These are phyloP conservation scores for Cryptococcus amylolentus DNA, from an alignment of 1,284 basidiomycete species.

Conservation along the genomic window DNA sequence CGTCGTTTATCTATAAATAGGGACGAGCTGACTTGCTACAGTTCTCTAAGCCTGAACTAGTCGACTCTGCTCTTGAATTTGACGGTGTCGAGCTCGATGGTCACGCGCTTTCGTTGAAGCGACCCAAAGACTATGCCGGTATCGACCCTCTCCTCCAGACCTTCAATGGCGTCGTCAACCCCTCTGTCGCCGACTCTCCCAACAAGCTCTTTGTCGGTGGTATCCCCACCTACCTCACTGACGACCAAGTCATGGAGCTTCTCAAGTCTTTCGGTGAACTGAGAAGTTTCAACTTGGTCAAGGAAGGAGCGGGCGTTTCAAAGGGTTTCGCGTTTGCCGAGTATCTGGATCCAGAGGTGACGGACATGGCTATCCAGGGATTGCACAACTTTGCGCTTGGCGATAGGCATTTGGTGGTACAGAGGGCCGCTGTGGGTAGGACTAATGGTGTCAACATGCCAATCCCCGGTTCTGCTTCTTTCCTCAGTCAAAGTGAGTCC, in stretches of 20 bases:
- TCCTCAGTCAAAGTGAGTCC: constrained; percentile 30
- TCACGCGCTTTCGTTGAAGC: constrained; percentile 86
- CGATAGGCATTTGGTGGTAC: constrained; percentile 93
- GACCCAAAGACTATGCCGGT: constrained; percentile 89
- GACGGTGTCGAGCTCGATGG: constrained; percentile 95
- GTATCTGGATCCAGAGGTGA: constrained; percentile 83
- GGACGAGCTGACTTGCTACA: constrained; percentile 45
- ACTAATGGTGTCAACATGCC: constrained; percentile 32
- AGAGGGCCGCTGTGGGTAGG: constrained; percentile 64
- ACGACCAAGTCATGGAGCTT: constrained; percentile 96
- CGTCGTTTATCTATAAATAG: constrained; percentile 17
- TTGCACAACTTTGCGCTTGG: constrained; percentile 97
- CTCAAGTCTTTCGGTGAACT: constrained; percentile 96
- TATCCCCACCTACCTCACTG: constrained; percentile 87
- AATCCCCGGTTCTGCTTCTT: constrained; percentile 41
- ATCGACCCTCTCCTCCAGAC: constrained; percentile 55
- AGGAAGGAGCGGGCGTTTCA: constrained; percentile 79
- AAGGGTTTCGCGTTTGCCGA: constrained; percentile 99
- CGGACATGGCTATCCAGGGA: constrained; percentile 92
- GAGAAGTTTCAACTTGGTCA: constrained; percentile 95
- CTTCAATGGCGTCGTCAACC: constrained; percentile 91
- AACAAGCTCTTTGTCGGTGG: constrained; percentile 99
- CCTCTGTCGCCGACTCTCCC: constrained; percentile 91
- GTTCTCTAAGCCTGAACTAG: constrained; percentile 96
- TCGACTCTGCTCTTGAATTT: constrained; percentile 92